phyloP scores from a whole-genome alignment of 352 stramenopile genomes.

The Phytopythium ostracodes region DNA sequence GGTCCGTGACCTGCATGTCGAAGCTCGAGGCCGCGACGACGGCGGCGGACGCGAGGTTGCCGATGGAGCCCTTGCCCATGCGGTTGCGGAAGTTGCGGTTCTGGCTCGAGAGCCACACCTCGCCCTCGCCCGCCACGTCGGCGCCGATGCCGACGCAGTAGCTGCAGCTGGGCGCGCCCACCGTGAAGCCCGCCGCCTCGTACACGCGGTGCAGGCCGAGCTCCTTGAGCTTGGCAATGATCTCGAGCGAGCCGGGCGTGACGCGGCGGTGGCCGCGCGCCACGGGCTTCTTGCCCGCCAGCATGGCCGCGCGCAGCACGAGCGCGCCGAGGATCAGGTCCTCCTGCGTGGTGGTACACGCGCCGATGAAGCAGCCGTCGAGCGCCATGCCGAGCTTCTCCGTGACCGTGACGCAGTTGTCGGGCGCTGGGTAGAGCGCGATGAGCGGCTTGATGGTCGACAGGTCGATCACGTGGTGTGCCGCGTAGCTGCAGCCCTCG shows the following conservation, averaged over 20 bases:
- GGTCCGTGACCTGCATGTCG: slow-evolving; percentile 70
- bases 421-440: slow-evolving; percentile 71
- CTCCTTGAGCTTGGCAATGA: slow-evolving; percentile 56
- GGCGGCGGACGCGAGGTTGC: slow-evolving; percentile 65
- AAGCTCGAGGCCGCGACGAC: slow-evolving; percentile 76
- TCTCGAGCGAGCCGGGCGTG: slow-evolving; percentile 74
- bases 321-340: slow-evolving; percentile 75
- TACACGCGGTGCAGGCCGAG: slow-evolving; percentile 71
- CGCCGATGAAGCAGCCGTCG: slow-evolving; percentile 81
- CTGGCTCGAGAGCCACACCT: slow-evolving; percentile 80
- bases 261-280: slow-evolving; percentile 54
- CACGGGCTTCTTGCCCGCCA: slow-evolving; percentile 52
- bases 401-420: slow-evolving; percentile 69
- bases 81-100: slow-evolving; percentile 87
- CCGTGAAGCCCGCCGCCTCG: slow-evolving; percentile 73
- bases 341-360: slow-evolving; percentile 79
- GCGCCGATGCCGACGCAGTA: slow-evolving; percentile 82
- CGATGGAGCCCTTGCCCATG: slow-evolving; percentile 80
- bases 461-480: slow-evolving; percentile 76
- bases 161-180: slow-evolving; percentile 72
- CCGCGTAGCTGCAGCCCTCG: slow-evolving; percentile 62
- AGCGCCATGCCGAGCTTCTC: slow-evolving; percentile 76
- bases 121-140: slow-evolving; percentile 63
- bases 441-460: slow-evolving; percentile 51
- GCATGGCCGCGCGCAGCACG: slow-evolving; percentile 70